phyloP scores from a whole-genome alignment of 2,329 filamentous ascomycete species.

The Hymenoscyphus linearis region DNA sequence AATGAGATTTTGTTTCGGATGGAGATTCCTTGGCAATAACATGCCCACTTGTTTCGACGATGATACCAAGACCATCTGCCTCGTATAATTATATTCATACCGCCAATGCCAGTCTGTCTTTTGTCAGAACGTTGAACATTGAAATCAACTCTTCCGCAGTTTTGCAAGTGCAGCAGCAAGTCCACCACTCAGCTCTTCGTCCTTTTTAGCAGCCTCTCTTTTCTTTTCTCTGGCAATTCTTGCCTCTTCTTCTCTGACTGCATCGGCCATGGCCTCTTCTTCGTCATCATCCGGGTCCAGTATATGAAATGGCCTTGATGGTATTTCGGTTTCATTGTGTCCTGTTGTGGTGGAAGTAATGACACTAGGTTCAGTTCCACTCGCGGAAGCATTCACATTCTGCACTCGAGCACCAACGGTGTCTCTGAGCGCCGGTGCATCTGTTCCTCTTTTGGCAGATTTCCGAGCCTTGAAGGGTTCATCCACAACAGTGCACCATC shows the following conservation, averaged over 20 bases:
- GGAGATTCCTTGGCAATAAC: neutral
- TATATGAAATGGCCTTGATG: conserved; percentile 35
- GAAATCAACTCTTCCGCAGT: conserved; percentile 30
- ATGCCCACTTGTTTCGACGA: neutral
- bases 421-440: conserved; percentile 18
- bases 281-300: conserved; percentile 36
- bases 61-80: neutral
- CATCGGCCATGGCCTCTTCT: conserved; percentile 45
- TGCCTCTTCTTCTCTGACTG: conserved; percentile 41
- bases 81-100: neutral
- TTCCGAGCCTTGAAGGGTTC: conserved; percentile 79
- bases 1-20: neutral
- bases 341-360: conserved; percentile 14
- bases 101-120: neutral
- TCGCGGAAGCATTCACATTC: conserved; percentile 30
- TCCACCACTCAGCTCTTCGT: conserved; percentile 48
- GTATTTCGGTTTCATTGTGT: conserved; percentile 10
- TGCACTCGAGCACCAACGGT: conserved; percentile 2
- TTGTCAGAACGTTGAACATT: neutral
- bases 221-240: conserved; percentile 27
- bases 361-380: conserved; percentile 33
- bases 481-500: conserved; percentile 75
- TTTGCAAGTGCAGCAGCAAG: conserved; percentile 57
- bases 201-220: conserved; percentile 26
- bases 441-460: conserved; percentile 49